Percentiles rank a stretch among this genome's conserved stretches.
These are phyloP conservation scores for Cucurbita maxima DNA, from an alignment of 306 rosid species.

Conservation along the genomic window DNA sequence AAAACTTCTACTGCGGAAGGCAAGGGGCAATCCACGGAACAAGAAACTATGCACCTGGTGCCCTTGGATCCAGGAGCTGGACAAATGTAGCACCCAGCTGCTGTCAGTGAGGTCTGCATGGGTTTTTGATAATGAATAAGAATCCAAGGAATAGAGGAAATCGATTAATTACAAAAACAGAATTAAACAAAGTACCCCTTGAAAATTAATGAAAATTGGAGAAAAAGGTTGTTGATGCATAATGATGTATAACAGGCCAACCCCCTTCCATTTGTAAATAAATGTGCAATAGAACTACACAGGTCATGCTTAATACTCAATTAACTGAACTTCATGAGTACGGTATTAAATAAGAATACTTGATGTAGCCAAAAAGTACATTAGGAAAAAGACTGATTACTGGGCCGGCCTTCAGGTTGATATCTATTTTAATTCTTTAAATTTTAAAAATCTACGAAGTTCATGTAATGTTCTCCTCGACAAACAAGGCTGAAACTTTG, in stretches of 20 bases:
- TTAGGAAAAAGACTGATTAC: neutral
- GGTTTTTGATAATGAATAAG: neutral
- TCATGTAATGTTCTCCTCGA: neutral
- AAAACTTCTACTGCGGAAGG: slow-evolving; percentile 40
- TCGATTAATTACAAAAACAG: neutral
- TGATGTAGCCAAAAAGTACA: too few species aligned
- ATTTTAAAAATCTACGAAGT: neutral
- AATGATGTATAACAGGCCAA: neutral
- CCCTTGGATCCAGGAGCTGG: slow-evolving; percentile 86
- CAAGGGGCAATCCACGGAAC: slow-evolving; percentile 47
- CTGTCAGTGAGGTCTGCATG: slow-evolving; percentile 63
- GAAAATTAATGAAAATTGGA: neutral
- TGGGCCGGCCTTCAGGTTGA: neutral
- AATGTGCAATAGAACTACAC: neutral
- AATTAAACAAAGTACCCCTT: neutral
- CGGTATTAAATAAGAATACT: neutral
- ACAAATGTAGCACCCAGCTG: slow-evolving; percentile 86
- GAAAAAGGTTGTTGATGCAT: neutral
- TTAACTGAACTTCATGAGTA: neutral
- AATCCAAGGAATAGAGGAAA: neutral
- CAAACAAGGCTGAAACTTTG: neutral
- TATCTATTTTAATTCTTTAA: neutral
- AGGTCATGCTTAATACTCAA: neutral
- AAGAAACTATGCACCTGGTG: slow-evolving; percentile 51
- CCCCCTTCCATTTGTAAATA: neutral